A percentile compares a stretch with the other conserved stretches of the same genome.
phyloP scores from a whole-genome alignment of 768 basidiomycete genomes.

The Boletus sensibilis region DNA sequence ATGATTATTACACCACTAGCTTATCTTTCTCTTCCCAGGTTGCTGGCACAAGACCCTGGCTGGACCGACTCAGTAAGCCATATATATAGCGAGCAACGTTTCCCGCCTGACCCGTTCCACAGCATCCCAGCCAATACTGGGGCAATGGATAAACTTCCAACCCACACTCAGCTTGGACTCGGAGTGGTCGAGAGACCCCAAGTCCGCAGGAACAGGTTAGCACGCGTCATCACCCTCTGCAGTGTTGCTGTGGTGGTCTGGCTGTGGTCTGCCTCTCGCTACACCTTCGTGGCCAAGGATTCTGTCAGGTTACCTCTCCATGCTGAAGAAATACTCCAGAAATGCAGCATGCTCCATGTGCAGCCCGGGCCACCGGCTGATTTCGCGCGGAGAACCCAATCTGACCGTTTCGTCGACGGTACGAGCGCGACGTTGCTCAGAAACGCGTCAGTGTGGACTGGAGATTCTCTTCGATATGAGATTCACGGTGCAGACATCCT shows the following conservation, averaged over 20 bases:
- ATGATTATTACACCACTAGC: background rate
- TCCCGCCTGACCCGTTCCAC: background rate
- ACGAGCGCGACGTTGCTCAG: conserved; percentile 39
- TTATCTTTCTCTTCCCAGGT: conserved; percentile 2
- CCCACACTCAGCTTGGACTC: conserved; percentile 1
- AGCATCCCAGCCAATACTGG: background rate
- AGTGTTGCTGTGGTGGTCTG: conserved; percentile 12
- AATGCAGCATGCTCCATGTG: conserved; percentile 36
- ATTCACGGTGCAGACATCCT: conserved; percentile 40
- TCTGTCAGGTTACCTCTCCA: conserved; percentile 29
- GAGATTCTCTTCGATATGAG: conserved; percentile 36
- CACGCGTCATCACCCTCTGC: conserved; percentile 21
- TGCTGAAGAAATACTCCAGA: conserved; percentile 30
- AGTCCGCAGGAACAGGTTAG: conserved; percentile 10
- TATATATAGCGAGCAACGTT: background rate
- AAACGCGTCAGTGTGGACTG: conserved; percentile 58
- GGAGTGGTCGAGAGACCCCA: conserved; percentile 12
- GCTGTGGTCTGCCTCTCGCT: conserved; percentile 21
- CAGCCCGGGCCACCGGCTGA: conserved; percentile 38
- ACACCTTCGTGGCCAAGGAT: conserved; percentile 2
- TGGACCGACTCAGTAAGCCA: background rate
- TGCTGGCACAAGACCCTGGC: background rate
- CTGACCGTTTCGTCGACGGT: conserved; percentile 39
- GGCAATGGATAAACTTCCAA: conserved; percentile 32
- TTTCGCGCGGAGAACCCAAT: conserved; percentile 34